Evolutionary conservation across 192 early-diverging fungal genomes (phyloP).

Genomic region (Hyaloraphidium curvatum): DNA sequence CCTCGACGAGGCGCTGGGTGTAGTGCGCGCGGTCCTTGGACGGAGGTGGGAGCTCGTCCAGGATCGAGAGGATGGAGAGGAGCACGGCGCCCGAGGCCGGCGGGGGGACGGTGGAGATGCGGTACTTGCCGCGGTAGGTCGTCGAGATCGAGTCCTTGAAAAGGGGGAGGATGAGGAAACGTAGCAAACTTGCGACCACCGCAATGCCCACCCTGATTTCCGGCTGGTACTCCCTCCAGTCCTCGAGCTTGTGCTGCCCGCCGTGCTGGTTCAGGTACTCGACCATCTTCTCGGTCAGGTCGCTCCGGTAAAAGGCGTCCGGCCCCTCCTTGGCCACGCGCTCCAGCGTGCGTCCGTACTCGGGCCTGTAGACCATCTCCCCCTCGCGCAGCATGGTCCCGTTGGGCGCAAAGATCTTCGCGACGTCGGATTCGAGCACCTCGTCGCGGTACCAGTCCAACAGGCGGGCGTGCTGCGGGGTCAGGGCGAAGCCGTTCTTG

Average conservation of each 20-base stretch:
- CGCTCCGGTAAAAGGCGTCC: conserved; percentile 24
- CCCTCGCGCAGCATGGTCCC: conserved; percentile 47
- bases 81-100: conserved; percentile 42
- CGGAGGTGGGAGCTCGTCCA: conserved; percentile 69
- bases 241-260: conserved; percentile 57
- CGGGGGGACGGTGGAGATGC: not conserved
- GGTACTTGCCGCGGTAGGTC: not conserved
- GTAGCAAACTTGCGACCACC: no score
- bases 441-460: conserved; percentile 1
- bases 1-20: conserved; percentile 40
- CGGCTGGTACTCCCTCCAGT: conserved; percentile 46
- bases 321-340: conserved; percentile 17
- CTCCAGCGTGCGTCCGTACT: conserved; percentile 13
- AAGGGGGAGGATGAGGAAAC: no score
- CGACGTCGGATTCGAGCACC: conserved; percentile 18
- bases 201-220: conserved; percentile 29
- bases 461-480: no score
- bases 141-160: not conserved
- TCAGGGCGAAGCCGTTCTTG: no score
- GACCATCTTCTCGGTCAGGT: conserved; percentile 45
- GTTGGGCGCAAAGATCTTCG: conserved; percentile 43
- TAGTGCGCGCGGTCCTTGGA: no score
- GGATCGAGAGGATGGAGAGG: conserved; percentile 62
- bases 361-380: conserved; percentile 22
- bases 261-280: conserved; percentile 35